Percentiles rank a stretch among this genome's conserved stretches.
Evolutionary conservation across 306 rosid genomes (phyloP).

Genomic region (Prunus padus): DNA sequence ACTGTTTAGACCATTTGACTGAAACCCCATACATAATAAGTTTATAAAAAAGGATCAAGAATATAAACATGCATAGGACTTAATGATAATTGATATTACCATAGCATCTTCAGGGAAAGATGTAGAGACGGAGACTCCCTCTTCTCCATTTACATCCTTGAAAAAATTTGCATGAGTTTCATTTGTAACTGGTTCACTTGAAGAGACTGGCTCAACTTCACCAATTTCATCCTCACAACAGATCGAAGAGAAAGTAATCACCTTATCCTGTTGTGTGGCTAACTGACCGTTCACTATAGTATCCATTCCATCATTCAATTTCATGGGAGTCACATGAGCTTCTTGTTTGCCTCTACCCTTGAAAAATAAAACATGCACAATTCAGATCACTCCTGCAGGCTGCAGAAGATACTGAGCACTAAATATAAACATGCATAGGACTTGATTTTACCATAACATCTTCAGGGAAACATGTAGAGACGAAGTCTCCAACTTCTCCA

Average conservation of each 20-base stretch:
- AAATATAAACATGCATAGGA: slow-evolving; percentile 11
- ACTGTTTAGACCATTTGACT: slow-evolving; percentile 39
- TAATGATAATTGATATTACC: slow-evolving; percentile 27
- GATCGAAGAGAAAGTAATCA: slow-evolving; percentile 11
- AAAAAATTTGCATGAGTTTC: slow-evolving; percentile 35
- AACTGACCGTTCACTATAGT: slow-evolving; percentile 23
- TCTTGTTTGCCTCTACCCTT: slow-evolving; percentile 16
- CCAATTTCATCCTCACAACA: slow-evolving; percentile 34
- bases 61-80: slow-evolving; percentile 15
- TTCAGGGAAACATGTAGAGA: slow-evolving; percentile 15
- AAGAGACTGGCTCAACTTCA: slow-evolving; percentile 31
- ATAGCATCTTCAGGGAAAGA: slow-evolving; percentile 24
- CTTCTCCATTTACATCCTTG: slow-evolving; percentile 29
- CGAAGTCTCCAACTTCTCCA: slow-evolving; percentile 35
- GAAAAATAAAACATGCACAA: neutral
- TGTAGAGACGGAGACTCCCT: slow-evolving; percentile 16
- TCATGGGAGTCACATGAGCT: slow-evolving; percentile 28
- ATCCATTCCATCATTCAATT: slow-evolving; percentile 25
- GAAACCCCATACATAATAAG: slow-evolving; percentile 37
- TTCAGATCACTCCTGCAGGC: neutral
- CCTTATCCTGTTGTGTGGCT: slow-evolving; percentile 29
- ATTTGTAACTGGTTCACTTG: slow-evolving; percentile 22
- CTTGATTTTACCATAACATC: slow-evolving; percentile 31
- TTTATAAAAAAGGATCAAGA: slow-evolving; percentile 3
- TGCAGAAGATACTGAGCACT: neutral